Base-by-base conservation (phyloP, 352 stramenopile species). In the Globisporangium cystogenes region DNA sequence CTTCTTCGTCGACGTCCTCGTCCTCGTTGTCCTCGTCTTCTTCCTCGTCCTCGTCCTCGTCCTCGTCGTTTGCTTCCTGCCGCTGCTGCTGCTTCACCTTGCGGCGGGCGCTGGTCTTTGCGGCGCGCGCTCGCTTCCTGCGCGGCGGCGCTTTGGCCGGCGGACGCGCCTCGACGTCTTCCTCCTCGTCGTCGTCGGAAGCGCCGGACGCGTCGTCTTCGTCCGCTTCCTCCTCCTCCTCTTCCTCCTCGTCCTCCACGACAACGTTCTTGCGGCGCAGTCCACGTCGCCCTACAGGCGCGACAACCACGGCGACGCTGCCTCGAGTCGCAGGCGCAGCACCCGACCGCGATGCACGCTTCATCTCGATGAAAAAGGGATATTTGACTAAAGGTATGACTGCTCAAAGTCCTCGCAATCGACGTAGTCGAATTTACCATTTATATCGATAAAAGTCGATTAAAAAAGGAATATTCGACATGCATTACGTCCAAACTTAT, bases 221-320 rank as follows among this genome's bases (percentile, higher is more conserved):
- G n/a, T 72, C 68, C 33, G 55, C 40, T 20, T 61, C 53, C 14
- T 68, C 65, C 4, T 67, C 62, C 12, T 69, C 60, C 24, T 67
- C 62, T 14, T 69, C 60, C 24, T 62, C 59, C 1, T 53, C 51
- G 10, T 62, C 59, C 4, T 64, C 56, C 24, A 81, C 62, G 35
- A 92, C 79, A 31, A 92, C 57, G 55, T 90, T 92, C 54, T 87
- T 89, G 26, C 82, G 76, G 7, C 82, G 74, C 57, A 89, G 58
- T 53, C 64, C 67, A 46, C 76, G 81, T 43, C 72, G 78, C 60
- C 70, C 61, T 18, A 12, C 33, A 18, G 33, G 33, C 33, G 31
- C 31, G 10, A 33, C 29, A n/a, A n/a, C n/a, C n/a, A n/a, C n/a
- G n/a, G n/a, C n/a, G n/a, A n/a, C n/a, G n/a, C n/a, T n/a, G n/a